A percentile compares a stretch with the other conserved stretches of the same genome.
These are phyloP conservation scores for Phytophthora syringae DNA, from an alignment of 352 stramenopile genomes.

Conservation along the genomic window DNA sequence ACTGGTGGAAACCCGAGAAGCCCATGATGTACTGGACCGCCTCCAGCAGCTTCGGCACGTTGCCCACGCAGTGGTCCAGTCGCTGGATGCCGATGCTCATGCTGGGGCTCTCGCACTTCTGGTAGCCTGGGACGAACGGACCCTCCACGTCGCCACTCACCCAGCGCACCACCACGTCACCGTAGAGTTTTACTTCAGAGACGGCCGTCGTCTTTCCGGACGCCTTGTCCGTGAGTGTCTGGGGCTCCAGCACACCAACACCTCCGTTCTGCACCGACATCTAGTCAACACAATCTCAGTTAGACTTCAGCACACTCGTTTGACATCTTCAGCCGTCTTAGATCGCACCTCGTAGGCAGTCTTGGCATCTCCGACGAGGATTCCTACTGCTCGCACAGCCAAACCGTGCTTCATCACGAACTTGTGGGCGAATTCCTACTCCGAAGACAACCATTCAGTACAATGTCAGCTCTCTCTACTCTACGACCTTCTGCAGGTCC, in stretches of 20 bases:
- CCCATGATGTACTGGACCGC: constrained; percentile 82
- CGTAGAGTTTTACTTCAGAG: constrained; percentile 88
- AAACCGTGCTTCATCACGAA: constrained; percentile 88
- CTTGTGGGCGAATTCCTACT: constrained; percentile 59
- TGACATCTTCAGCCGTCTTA: background rate
- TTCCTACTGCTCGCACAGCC: constrained; percentile 78
- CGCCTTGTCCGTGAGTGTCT: constrained; percentile 61
- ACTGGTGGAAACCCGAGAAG: constrained; percentile 92
- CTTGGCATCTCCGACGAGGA: constrained; percentile 80
- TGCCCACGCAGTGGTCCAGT: constrained; percentile 91
- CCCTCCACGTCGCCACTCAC: constrained; percentile 82
- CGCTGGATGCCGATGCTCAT: constrained; percentile 83
- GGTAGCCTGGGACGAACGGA: constrained; percentile 83
- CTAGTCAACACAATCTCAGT: background rate
- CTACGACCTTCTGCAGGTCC: background rate
- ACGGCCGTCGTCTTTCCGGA: constrained; percentile 65
- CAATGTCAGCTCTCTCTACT: background rate
- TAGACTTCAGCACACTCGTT: background rate
- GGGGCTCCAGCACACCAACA: constrained; percentile 58
- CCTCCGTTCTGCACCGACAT: constrained; percentile 76
- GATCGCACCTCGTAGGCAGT: constrained; percentile 67
- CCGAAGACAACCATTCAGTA: constrained; percentile 1
- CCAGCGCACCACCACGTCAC: constrained; percentile 89
- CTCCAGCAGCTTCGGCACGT: constrained; percentile 91
- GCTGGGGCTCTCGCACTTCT: constrained; percentile 54